Conservation (phyloP, 179 eudicot species). For the Pouteria campechiana region DNA sequence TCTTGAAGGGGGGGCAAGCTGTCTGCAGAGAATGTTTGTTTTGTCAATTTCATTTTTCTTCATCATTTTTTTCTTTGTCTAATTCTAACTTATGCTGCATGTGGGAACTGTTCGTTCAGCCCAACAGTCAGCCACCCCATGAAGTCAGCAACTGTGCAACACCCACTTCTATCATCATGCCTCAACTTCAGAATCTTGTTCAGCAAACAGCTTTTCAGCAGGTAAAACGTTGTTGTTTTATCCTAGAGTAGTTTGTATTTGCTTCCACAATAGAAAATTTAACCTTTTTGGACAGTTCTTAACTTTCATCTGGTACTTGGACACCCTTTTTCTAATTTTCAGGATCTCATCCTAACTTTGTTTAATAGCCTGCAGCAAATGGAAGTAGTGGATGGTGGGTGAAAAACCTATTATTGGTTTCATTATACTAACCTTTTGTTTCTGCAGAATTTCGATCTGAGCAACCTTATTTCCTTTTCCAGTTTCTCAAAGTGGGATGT, state of each 20-base stretch:
- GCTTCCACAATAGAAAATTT: neutral
- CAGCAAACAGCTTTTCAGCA: constrained; percentile 91
- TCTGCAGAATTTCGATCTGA: constrained; percentile 9
- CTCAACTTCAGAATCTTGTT: constrained; percentile 83
- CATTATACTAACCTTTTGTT: neutral
- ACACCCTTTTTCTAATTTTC: too few species aligned
- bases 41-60: too few species aligned
- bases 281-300: neutral
- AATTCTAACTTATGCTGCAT: too few species aligned
- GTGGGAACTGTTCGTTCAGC: too few species aligned
- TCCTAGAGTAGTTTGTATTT: neutral
- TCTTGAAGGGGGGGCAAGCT: too few species aligned
- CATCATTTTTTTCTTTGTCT: too few species aligned
- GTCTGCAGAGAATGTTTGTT: too few species aligned
- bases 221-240: constrained; percentile 24
- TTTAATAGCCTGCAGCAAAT: constrained; percentile 58
- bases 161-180: constrained; percentile 64
- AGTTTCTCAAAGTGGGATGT: constrained; percentile 63
- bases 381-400: constrained; percentile 72
- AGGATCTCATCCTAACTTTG: constrained; percentile 76
- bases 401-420: neutral
- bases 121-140: constrained; percentile 32
- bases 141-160: constrained; percentile 34
- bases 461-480: constrained; percentile 13
- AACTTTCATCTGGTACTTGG: too few species aligned